Evolutionary conservation across 73 alveolate genomes (phyloP).

Genomic region (Blepharisma japonicum): DNA sequence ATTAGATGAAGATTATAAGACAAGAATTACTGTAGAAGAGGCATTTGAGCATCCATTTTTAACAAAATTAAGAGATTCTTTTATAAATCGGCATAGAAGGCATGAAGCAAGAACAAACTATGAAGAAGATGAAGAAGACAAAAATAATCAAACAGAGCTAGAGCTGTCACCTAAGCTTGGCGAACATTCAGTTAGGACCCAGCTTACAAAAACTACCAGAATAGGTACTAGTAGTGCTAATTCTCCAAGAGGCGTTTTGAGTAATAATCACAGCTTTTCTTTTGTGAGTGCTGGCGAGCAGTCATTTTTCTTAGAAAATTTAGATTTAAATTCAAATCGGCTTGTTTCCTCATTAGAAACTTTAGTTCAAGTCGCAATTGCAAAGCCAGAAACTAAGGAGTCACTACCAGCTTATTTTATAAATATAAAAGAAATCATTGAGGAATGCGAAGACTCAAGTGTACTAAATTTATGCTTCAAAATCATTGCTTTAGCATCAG

Average conservation of each 20-base stretch:
- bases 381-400: constrained; percentile 15
- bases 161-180: constrained; percentile 8
- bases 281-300: constrained; percentile 8
- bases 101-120: background rate
- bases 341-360: background rate
- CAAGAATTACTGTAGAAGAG: too few relatives aligned
- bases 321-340: constrained; percentile 7
- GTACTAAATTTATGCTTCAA: background rate
- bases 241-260: too few relatives aligned
- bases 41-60: too few relatives aligned
- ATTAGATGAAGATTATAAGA: too few relatives aligned
- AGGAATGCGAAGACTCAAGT: background rate
- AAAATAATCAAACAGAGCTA: constrained; percentile 5
- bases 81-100: constrained; percentile 10
- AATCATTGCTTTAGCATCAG: constrained; percentile 4
- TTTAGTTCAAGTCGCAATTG: background rate
- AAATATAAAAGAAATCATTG: constrained; percentile 15
- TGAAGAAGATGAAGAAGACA: too few relatives aligned
- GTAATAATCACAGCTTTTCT: background rate
- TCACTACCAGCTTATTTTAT: background rate
- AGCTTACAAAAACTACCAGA: too few relatives aligned
- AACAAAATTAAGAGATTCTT: background rate
- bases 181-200: too few relatives aligned
- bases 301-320: background rate
- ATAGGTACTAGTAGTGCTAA: too few relatives aligned